Evolutionary conservation across 805 yeast genomes (phyloP).

Genomic region (Wickerhamiella kurtzmanii): DNA sequence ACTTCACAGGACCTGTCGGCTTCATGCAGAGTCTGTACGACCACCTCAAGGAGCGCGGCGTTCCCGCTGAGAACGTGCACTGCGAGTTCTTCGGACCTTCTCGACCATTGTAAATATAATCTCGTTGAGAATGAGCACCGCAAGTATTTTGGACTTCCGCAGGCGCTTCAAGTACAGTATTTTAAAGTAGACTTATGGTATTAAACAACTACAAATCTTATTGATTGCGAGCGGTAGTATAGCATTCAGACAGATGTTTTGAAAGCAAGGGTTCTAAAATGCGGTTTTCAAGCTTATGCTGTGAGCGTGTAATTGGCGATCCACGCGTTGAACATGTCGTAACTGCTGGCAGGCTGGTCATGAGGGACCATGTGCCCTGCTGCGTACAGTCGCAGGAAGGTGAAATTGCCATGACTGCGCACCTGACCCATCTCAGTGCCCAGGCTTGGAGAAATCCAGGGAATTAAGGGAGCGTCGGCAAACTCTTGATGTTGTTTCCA

Average conservation of each 20-base stretch:
- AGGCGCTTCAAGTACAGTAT: too few species aligned
- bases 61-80: conserved; percentile 9
- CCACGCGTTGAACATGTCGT: conserved; percentile 82
- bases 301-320: conserved; percentile 21
- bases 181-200: too few species aligned
- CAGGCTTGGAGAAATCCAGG: conserved; percentile 25
- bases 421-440: conserved; percentile 47
- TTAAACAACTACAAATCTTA: too few species aligned
- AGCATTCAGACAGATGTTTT: too few species aligned
- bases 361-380: conserved; percentile 95
- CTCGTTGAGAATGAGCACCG: too few species aligned
- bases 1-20: conserved; percentile 16
- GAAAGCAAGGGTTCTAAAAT: too few species aligned
- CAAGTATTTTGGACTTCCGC: too few species aligned
- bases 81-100: conserved; percentile 18
- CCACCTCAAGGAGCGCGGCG: conserved; percentile 5
- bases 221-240: too few species aligned
- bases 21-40: conserved; percentile 16
- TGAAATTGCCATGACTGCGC: conserved; percentile 55
- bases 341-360: conserved; percentile 70
- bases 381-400: conserved; percentile 68
- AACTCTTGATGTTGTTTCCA: conserved; percentile 48
- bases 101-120: background rate
- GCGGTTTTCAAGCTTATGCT: background rate
- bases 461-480: conserved; percentile 26